Evolutionary conservation across 495 filamentous ascomycete genomes (phyloP).

Genomic region (Aspergillus cavernicola): DNA sequence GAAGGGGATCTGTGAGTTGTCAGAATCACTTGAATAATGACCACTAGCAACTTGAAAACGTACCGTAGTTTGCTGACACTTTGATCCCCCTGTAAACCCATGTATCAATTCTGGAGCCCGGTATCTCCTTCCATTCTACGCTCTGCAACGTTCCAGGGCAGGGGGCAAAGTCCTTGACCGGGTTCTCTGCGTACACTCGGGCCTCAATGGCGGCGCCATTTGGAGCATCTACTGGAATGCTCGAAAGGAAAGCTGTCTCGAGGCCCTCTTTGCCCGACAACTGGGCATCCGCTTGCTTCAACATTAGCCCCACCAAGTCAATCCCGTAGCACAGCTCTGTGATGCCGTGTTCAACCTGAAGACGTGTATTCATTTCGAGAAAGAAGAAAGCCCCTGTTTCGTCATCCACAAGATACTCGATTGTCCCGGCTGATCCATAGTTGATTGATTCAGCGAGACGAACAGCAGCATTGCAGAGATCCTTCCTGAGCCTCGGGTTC

Average conservation of each 20-base stretch:
- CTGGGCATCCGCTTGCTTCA: constrained; percentile 49
- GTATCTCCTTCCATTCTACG: constrained; percentile 46
- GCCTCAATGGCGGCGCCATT: constrained; percentile 54
- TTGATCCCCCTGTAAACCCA: constrained; percentile 56
- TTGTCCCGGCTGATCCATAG: constrained; percentile 59
- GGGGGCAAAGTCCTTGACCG: constrained; percentile 52
- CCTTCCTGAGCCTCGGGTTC: constrained; percentile 41
- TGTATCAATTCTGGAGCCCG: constrained; percentile 54
- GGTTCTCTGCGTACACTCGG: constrained; percentile 60
- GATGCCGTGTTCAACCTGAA: constrained; percentile 66
- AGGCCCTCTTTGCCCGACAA: constrained; percentile 40
- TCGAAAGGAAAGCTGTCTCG: constrained; percentile 25
- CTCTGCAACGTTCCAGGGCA: constrained; percentile 54
- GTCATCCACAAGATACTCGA: constrained; percentile 64
- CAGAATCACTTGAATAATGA: neutral
- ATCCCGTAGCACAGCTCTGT: constrained; percentile 59
- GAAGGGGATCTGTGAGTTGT: constrained; percentile 47
- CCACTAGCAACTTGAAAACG: neutral
- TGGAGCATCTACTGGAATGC: constrained; percentile 30
- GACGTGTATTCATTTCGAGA: constrained; percentile 64
- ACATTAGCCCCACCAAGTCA: constrained; percentile 56
- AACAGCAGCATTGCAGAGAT: constrained; percentile 49
- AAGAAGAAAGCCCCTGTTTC: constrained; percentile 57
- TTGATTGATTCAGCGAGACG: constrained; percentile 47
- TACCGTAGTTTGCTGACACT: constrained; percentile 53